Base-by-base conservation (phyloP, 257 asterid genomes). In the Capsicum pubescens region DNA sequence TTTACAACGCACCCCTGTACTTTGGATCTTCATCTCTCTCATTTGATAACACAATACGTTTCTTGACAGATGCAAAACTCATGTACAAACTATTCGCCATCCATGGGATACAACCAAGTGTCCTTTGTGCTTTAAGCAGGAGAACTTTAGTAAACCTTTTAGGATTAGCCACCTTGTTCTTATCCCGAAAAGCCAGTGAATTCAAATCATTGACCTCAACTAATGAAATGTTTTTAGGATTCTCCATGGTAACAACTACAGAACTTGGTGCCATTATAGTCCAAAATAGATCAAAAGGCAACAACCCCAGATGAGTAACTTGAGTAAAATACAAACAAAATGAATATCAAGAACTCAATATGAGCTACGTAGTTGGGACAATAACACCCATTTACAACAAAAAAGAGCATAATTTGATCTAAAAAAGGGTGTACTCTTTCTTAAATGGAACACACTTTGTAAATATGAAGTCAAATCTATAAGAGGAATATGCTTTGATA, bases 31-130 rank as follows among this genome's bases (percentile, higher is more conserved):
- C 98, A 59, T 93, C 95, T 26, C 82, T 90, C 44, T 89, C 85
- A 91, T 89, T 91, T 82, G 98, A 95, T 1, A 90, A 83, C 4
- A 97, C 93, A 86, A 95, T 90, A 87, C 98, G 93, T 85, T 91
- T 91, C 87, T 80, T 91, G 64, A 95, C 86, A 14, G 92, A 89
- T 80, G 92, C 88, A 82, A 89, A 86, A 17, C 32, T 84, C 6
- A 87, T 55, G 5, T 2, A 39, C 42, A 39, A 39, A 39, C 42
- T 39, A 39, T 39, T 39, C 3, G 42, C 42, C 42, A 39, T 39
- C 42, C 42, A 39, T 19, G 98, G 97, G 69, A 95, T 71, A 59
- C 87, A 90, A 57, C 97, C 88, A 1, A 93, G 61, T 14, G 90
- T 86, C 67, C 93, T 89, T 82, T 91, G 93, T 0, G 97, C 98